Base-by-base conservation (phyloP, 768 basidiomycete genomes). In the Xerocomellus amylosporus region DNA sequence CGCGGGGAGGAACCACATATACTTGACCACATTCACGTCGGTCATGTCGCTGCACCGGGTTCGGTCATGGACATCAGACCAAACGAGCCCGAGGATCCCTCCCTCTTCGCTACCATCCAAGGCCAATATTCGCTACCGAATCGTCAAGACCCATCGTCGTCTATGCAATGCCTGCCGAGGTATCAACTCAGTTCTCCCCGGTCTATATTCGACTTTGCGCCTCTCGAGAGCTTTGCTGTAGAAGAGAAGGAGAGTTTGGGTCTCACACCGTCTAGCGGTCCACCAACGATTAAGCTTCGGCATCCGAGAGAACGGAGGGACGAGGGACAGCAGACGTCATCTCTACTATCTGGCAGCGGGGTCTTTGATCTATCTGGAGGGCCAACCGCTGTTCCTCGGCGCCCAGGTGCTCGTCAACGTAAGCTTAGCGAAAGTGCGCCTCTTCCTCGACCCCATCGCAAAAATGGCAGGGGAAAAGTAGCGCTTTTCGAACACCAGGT, bases 351-450 rank as follows among this genome's bases (percentile, higher is more conserved):
- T 31, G 53, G 46, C 9, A 46, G 19, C 9, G 48, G 56, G 36
- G 34, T 49, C 19, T 56, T 51, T 22, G 59, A 67, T 26, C 7
- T 54, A 28, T 12, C 64, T 33, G 54, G 37, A 58, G 61, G 51
- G 39, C 24, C 56, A 4, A 19, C 51, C 8, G 17, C 51, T 31
- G 30, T 51, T 28, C 56, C 63, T 40, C 59, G 49, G 17, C 63
- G 63, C 41, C 56, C 50, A 53, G 71, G 63, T 60, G 71, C 83
- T 4, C 86, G 92, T 39, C 87, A 90, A 56, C 87, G 96, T 44
- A 96, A 94, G 64, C 78, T 96, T 52, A 93, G 90, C 60, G 87
- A 93, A 66, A 90, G 87, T 60, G 87, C 84, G 46, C 81, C 87
- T 0, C 71, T 80, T 45, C 88, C 89, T 5, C 81, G 88, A 34